Evolutionary conservation across 2,329 filamentous ascomycete genomes (phyloP), one percentile per base, ranked within the genome.

Genomic region (Diaporthe longicolla): DNA sequence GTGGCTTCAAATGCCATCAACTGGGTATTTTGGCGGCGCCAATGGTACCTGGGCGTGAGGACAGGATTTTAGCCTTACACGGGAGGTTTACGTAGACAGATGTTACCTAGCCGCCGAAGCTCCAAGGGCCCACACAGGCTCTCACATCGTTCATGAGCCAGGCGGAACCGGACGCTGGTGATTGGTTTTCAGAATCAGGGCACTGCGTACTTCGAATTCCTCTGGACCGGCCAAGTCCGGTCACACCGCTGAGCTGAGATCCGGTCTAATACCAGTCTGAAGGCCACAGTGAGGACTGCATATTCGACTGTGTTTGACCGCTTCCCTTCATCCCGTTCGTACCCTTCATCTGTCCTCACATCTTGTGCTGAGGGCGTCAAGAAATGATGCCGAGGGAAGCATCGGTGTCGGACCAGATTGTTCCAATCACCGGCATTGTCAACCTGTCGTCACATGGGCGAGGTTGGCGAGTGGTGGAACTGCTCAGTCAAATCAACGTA

Each of bases 41-140:
- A 82, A 82, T 37, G 81, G 80, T 7, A 82, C 81, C 1, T 82
- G 80, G 81, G 58, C 78, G 19, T 81, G 57, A 77, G 32, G 3
- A n/a, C 29, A 29, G 45, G 37, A 40, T 26, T 26, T n/a, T n/a
- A 35, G 11, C 6, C 43, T 4, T 29, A 45, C 24, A n/a, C 24
- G 40, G n/a, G n/a, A 45, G 9, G n/a, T 61, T 19, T 29, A 45
- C 9, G 9, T 63, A 21, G 17, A 45, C 29, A n/a, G 43, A 21
- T 29, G 9, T 63, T 50, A 40, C 40, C 40, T 65, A 65, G 59
- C 59, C 59, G 59, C 59, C 59, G 26, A 21, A 43, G 26, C 26
- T n/a, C n/a, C 59, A 35, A 32, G 40, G 40, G 19, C 43, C 40
- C 26, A 32, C 45, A 21, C 13, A 48, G 29, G 24, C 40, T 37